Conservation (phyloP, 2,329 filamentous ascomycete genomes). For the Iodosphaeria phyllophila region DNA sequence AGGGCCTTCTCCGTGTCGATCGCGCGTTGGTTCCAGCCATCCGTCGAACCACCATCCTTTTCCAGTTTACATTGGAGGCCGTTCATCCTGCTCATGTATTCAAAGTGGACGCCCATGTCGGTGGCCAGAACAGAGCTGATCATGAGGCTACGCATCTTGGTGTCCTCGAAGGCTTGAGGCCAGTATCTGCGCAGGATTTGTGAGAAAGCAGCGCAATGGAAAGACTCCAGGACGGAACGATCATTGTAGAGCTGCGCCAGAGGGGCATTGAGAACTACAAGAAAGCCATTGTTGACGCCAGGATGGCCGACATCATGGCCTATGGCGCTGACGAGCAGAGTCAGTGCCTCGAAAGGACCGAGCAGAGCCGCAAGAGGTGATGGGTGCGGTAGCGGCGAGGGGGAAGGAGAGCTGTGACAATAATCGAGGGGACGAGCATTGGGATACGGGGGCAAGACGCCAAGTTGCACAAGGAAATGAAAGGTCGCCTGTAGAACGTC, state of each 20-base stretch:
- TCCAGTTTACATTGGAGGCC: constrained; percentile 63
- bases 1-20: constrained; percentile 61
- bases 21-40: constrained; percentile 61
- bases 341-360: constrained; percentile 74
- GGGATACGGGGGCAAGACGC: constrained; percentile 53
- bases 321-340: constrained; percentile 84
- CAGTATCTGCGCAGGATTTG: constrained; percentile 88
- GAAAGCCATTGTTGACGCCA: constrained; percentile 93
- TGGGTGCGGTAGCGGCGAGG: constrained; percentile 22
- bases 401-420: too few species aligned
- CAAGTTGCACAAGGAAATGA: constrained; percentile 68
- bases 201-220: constrained; percentile 92
- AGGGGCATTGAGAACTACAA: constrained; percentile 80
- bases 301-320: constrained; percentile 96
- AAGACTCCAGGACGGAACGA: constrained; percentile 87
- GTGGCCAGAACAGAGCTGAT: constrained; percentile 96
- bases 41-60: constrained; percentile 43
- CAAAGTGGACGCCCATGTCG: constrained; percentile 93
- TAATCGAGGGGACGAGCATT: constrained; percentile 12
- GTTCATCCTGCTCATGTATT: constrained; percentile 84
- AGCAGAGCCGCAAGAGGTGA: constrained; percentile 58
- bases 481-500: constrained; percentile 92
- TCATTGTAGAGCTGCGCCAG: constrained; percentile 94
- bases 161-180: constrained; percentile 64
- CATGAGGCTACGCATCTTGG: constrained; percentile 71